Conservation (phyloP, 257 asterid species). For the Primulina huaijiensis region DNA sequence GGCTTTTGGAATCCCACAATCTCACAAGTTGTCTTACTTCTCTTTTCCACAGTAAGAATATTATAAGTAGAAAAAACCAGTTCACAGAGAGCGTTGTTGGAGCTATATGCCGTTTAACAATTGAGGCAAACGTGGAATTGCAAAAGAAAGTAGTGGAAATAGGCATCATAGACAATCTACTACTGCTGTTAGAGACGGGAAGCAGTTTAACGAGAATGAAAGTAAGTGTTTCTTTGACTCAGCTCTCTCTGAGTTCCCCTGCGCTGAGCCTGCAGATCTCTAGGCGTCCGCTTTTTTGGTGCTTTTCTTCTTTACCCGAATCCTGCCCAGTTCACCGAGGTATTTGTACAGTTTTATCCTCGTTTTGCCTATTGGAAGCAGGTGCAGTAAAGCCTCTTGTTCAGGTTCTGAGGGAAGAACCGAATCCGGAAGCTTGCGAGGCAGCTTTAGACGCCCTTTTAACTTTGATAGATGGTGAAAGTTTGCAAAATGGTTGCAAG, state of each 20-base stretch:
- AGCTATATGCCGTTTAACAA: slow-evolving; percentile 53
- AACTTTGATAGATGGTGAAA: slow-evolving; percentile 45
- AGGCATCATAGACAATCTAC: slow-evolving; percentile 39
- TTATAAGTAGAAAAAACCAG: slow-evolving; percentile 26
- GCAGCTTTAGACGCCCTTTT: slow-evolving; percentile 68
- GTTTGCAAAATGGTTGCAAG: slow-evolving; percentile 52
- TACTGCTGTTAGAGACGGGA: slow-evolving; percentile 46
- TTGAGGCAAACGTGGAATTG: slow-evolving; percentile 28
- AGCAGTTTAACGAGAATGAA: slow-evolving; percentile 36
- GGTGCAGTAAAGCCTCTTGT: slow-evolving; percentile 47
- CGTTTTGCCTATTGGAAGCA: slow-evolving; percentile 59
- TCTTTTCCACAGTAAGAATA: slow-evolving; percentile 29
- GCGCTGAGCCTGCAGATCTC: slow-evolving; percentile 38
- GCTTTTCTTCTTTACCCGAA: slow-evolving; percentile 47
- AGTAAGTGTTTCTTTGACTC: slow-evolving; percentile 51
- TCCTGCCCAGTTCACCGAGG: slow-evolving; percentile 57
- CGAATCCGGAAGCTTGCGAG: slow-evolving; percentile 46
- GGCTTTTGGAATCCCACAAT: slow-evolving; percentile 49
- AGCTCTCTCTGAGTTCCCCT: slow-evolving; percentile 48
- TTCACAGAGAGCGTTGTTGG: slow-evolving; percentile 50
- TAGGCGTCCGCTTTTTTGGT: slow-evolving; percentile 45
- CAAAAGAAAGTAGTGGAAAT: slow-evolving; percentile 61
- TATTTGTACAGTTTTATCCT: slow-evolving; percentile 41
- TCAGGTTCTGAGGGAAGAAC: slow-evolving; percentile 37
- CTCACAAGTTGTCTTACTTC: slow-evolving; percentile 31